Base-by-base conservation (phyloP, 2,329 filamentous ascomycete species). In the Blastomyces gilchristii region DNA sequence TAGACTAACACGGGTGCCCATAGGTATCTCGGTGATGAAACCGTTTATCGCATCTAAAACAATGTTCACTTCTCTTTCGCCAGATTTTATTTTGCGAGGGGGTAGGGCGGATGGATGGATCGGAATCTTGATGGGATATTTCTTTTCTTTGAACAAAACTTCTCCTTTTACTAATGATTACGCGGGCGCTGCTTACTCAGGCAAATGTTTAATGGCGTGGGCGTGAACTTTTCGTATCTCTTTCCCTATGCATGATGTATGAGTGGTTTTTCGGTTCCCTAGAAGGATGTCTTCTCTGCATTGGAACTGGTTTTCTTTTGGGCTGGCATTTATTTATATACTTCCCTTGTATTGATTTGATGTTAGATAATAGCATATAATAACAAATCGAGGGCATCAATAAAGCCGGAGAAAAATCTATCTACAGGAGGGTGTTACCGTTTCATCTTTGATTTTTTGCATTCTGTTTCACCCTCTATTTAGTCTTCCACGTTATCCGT, bases 41-140 rank as follows among this genome's bases (percentile, higher is more conserved):
- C 86, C 65, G 85, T 90, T 54, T 90, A 89, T 74, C 87, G 87
- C 76, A 84, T 90, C 63, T 90, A 76, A 67, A n/a, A 14, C 2
- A 7, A 16, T 54, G 9, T 39, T 22, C 11, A 2, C 6, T 18
- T 25, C 39, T 22, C 16, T n/a, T 56, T 56, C 16, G 2, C 34
- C 7, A 3, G 43, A 25, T 49, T 25, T n/a, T 22, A 49, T 50
- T 28, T 16, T 25, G 9, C 3, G 41, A 43, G 12, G 16, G 12
- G 41, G 5, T 11, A 34, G 34, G 31, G 22, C n/a, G 4, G 22
- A 50, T 12, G 8, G 22, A 50, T 28, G 9, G 11, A 11, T 25
- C 22, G 2, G 22, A 50, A 12, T 37, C 34, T 3, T 31, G 31
- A 31, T 31, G 31, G 5, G 31, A 37, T 37, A 8, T 6, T 37